Evolutionary conservation across 441 rosid species (phyloP), one percentile per base, ranked within the genome.

Genomic region (Francoa sonchifolia): DNA sequence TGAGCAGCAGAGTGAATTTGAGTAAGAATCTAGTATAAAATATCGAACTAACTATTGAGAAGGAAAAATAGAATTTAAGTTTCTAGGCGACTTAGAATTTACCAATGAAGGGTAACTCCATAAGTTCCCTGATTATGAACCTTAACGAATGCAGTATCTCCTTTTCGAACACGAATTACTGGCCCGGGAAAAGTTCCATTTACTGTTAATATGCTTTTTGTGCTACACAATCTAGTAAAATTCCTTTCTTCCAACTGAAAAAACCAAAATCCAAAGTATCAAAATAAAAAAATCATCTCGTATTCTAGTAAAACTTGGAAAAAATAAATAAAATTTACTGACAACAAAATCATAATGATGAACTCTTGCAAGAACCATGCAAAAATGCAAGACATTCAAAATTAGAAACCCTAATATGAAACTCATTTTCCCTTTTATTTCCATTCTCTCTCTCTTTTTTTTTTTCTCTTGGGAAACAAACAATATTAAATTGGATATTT

Each of bases 121-220:
- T 75, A 62, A 1, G 20, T 44, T 39, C 69, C 74, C 0, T 42
- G 19, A 63, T 71, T 79, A 41, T 59, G 30, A 47, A 72, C 76
- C 0, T 51, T 60, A 28, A 79, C 66, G 15, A 52, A 36, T 26
- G 71, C 42, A 6, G 59, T 71, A 33, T 79, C 74, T 13, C 83
- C 76, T 44, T 67, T 65, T 13, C 33, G 51, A 18, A 62, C 83
- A 8, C 41, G 39, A 4, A 76, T 33, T 8, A 71, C 65, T 18
- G 83, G 83, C 8, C 83, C 78, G 7, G 81, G 88, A 39, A 57
- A 76, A 22, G 55, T 25, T 8, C 74, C 67, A 42, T 79, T 79
- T 16, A 79, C 78, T 11, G 84, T 72, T 38, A 75, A 42, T 21
- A 79, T 71, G 1, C 48, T 50, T 53, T 76, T 70, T 23, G 64